Evolutionary conservation across 78 protist genomes (phyloP).

Genomic region (Isochrysis galbana): DNA sequence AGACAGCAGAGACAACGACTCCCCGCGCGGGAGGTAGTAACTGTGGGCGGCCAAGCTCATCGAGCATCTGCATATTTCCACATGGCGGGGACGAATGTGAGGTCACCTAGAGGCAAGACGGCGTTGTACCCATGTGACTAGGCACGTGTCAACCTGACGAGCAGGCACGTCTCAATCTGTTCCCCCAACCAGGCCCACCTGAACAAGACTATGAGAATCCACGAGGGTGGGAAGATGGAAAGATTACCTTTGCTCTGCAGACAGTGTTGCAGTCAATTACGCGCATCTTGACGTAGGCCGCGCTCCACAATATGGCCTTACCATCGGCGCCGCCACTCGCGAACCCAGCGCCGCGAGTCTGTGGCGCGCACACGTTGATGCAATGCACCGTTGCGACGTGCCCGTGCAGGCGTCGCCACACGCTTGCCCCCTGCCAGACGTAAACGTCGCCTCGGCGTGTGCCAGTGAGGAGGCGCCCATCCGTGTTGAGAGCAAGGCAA

Average conservation of each 20-base stretch:
- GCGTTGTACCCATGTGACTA: too few species aligned
- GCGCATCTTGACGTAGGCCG: not conserved
- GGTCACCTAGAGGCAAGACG: too few species aligned
- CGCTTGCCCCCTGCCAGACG: not conserved
- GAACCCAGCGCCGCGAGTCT: not conserved
- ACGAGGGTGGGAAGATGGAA: too few species aligned
- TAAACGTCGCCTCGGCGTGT: not conserved
- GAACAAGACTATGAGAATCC: too few species aligned
- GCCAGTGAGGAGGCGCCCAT: not conserved
- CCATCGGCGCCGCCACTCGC: conserved; percentile 11
- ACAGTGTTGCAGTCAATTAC: not conserved
- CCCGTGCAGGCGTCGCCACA: not conserved
- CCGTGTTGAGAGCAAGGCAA: not conserved
- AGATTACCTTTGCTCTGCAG: too few species aligned
- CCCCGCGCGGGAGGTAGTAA: not conserved
- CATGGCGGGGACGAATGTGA: too few species aligned
- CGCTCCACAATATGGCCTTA: not conserved
- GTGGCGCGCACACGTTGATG: not conserved
- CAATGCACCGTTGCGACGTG: not conserved
- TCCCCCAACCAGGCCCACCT: too few species aligned
- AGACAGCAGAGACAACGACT: not conserved
- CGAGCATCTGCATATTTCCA: too few species aligned
- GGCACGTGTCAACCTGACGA: too few species aligned
- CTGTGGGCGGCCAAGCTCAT: not conserved
- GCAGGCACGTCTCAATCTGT: too few species aligned